Evolutionary conservation across 140 eudicot genomes (phyloP).

Genomic region (Anethum foeniculum): DNA sequence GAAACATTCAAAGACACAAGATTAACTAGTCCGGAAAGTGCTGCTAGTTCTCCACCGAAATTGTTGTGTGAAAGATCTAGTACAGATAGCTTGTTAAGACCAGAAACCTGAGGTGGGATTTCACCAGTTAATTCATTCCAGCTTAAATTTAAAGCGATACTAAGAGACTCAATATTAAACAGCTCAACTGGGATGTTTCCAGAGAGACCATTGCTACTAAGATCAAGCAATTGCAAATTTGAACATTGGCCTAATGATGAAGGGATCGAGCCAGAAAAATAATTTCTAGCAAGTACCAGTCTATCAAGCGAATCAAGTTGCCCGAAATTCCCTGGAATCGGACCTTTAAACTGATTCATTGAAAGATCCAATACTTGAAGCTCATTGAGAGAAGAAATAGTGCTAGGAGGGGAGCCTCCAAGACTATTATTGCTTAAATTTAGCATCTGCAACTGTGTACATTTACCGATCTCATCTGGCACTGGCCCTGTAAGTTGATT

Average conservation of each 20-base stretch:
- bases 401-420: slow-evolving; percentile 47
- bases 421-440: slow-evolving; percentile 60
- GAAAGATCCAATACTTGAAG: slow-evolving; percentile 72
- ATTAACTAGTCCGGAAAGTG: slow-evolving; percentile 47
- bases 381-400: slow-evolving; percentile 42
- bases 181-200: slow-evolving; percentile 53
- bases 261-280: slow-evolving; percentile 57
- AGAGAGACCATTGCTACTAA: slow-evolving; percentile 46
- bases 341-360: slow-evolving; percentile 44
- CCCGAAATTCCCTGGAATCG: slow-evolving; percentile 60
- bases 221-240: slow-evolving; percentile 73
- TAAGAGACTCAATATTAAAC: slow-evolving; percentile 57
- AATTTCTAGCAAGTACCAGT: slow-evolving; percentile 43
- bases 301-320: slow-evolving; percentile 49
- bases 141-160: slow-evolving; percentile 58
- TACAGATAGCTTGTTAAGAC: slow-evolving; percentile 56
- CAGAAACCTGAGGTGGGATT: slow-evolving; percentile 49
- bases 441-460: slow-evolving; percentile 61
- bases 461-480: slow-evolving; percentile 55
- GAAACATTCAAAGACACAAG: slow-evolving; percentile 61
- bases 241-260: slow-evolving; percentile 63
- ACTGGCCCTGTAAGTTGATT: slow-evolving; percentile 58
- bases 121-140: slow-evolving; percentile 46
- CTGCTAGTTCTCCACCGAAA: slow-evolving; percentile 43
- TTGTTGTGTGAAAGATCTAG: slow-evolving; percentile 62